Evolutionary conservation across 2,329 filamentous ascomycete genomes (phyloP), one percentile per base, ranked within the genome.

Genomic region (Botrytis porri): DNA sequence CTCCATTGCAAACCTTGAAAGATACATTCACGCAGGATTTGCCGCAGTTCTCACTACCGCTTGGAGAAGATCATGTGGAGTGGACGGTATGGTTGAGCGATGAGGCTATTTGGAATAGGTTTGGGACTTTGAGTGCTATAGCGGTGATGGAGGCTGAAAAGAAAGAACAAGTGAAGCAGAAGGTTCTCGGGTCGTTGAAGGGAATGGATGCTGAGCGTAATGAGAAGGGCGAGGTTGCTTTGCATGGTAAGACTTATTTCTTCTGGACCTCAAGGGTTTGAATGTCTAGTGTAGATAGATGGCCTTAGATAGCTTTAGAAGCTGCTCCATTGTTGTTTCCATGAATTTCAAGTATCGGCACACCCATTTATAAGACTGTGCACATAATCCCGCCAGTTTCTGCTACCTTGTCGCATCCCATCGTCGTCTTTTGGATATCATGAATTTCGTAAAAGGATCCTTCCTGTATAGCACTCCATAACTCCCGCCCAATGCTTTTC

Each of bases 91-190:
- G 86, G 85, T 80, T 92, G 73, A 83, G 81, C 41, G 85, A 86
- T 73, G 87, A 92, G 67, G 86, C 84, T 71, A 81, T 93, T 66
- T 92, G 90, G 88, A 85, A 87, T 70, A 85, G 92, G 51, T 85
- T 90, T 74, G 84, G 84, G 65, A 94, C 91, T 20, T 82, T 93
- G 73, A 92, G 90, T 78, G 90, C 93, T 79, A 87, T 94, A 74
- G 86, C 88, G 6, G 84, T 90, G 70, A 81, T 92, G 20, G 62
- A 80, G 64, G 87, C 85, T 1, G 83, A 85, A 70, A 83, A 85
- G 62, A 85, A 84, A 77, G 83, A 83, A 72, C 81, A 83, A 60
- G 86, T 88, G 63, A 83, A 84, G 73, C 83, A 83, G 61, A 81
- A 82, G 73, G 86, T 90, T 74, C 86, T 89, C 69, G 84, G 87